Evolutionary conservation across 1,284 basidiomycete genomes (phyloP).

Genomic region (Sanghuangporus sanghuang): DNA sequence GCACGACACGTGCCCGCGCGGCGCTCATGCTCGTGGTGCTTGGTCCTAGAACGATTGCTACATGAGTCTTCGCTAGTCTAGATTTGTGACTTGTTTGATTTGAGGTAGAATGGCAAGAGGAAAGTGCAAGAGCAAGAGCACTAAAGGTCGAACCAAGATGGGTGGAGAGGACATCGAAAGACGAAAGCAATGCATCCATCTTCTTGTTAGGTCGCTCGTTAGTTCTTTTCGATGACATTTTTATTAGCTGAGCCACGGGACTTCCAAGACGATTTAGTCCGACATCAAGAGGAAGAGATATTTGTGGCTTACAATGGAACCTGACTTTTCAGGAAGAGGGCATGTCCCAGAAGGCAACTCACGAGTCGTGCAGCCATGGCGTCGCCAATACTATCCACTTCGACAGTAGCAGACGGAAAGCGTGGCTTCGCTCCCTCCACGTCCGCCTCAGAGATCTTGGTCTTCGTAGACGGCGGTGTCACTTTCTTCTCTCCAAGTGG

Average conservation of each 20-base stretch:
- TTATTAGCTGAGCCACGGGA: constrained; percentile 55
- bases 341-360: constrained; percentile 54
- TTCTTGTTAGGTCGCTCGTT: constrained; percentile 44
- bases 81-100: not conserved
- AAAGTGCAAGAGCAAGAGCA: constrained; percentile 57
- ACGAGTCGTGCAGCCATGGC: constrained; percentile 57
- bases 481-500: not conserved
- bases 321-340: constrained; percentile 70
- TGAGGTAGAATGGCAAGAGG: not conserved
- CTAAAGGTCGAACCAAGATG: constrained; percentile 70
- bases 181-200: constrained; percentile 50
- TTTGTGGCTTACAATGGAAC: constrained; percentile 59
- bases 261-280: constrained; percentile 29
- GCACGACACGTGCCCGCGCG: constrained; percentile 48
- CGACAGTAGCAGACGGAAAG: constrained; percentile 42
- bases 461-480: not conserved
- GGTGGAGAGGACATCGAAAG: constrained; percentile 65
- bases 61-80: constrained; percentile 33
- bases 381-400: constrained; percentile 45
- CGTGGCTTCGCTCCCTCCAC: not conserved
- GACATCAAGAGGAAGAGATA: not conserved
- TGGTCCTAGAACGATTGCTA: constrained; percentile 61
- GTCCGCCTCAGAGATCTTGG: not conserved
- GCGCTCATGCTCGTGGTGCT: constrained; percentile 34
- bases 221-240: constrained; percentile 42